A percentile compares a stretch with the other conserved stretches of the same genome.
Conservation (phyloP, 768 basidiomycete genomes). For the Clitopilus hobsonii region DNA sequence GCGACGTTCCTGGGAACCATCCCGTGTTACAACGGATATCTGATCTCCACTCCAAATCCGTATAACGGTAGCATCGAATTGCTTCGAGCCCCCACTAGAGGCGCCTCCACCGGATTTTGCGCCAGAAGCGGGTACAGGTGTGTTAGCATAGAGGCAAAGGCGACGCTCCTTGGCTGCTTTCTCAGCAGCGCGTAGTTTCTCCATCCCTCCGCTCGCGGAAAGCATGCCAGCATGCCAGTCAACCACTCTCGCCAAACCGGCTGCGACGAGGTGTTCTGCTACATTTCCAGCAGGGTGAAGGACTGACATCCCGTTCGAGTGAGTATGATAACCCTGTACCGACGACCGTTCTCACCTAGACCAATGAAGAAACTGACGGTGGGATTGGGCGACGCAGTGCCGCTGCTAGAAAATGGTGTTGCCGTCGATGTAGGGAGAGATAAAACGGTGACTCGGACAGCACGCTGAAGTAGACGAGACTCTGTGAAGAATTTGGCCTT, state of each 20-base stretch:
- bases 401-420: slow-evolving; percentile 70
- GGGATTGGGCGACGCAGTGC: slow-evolving; percentile 47
- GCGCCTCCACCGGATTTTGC: slow-evolving; percentile 44
- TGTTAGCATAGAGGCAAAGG: slow-evolving; percentile 62
- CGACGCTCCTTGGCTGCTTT: slow-evolving; percentile 74
- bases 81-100: slow-evolving; percentile 37
- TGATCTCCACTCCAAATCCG: slow-evolving; percentile 94
- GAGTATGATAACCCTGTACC: too few species aligned
- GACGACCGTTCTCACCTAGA: slow-evolving; percentile 61
- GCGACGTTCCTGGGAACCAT: slow-evolving; percentile 69
- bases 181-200: slow-evolving; percentile 82
- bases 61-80: slow-evolving; percentile 79
- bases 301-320: too few species aligned
- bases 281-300: slow-evolving; percentile 94
- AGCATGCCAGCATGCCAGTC: slow-evolving; percentile 99
- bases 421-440: slow-evolving; percentile 77
- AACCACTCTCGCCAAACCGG: slow-evolving; percentile 86
- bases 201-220: slow-evolving; percentile 78
- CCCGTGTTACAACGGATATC: slow-evolving; percentile 74
- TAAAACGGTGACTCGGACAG: slow-evolving; percentile 71
- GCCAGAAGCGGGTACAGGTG: slow-evolving; percentile 31
- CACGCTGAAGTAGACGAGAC: slow-evolving; percentile 75
- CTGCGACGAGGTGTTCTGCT: slow-evolving; percentile 79
- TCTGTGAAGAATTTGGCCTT: slow-evolving; percentile 95
- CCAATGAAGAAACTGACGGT: slow-evolving; percentile 89